Conservation (phyloP, 2,329 filamentous ascomycete species). For the Fusarium udum region DNA sequence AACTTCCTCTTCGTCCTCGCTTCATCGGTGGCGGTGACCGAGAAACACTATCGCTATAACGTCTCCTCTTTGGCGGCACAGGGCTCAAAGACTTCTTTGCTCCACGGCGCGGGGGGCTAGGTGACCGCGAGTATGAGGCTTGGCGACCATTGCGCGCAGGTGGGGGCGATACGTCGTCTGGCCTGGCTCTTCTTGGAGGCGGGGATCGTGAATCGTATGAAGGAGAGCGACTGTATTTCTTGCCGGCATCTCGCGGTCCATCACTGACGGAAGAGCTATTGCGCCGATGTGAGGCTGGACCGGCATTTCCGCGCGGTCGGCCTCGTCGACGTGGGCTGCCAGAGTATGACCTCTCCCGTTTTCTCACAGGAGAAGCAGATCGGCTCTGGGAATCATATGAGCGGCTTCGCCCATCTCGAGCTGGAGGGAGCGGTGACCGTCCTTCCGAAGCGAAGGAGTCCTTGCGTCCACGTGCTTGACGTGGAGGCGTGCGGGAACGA, state of each 20-base stretch:
- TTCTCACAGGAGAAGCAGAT: conserved; percentile 36
- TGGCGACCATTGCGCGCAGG: conserved; percentile 35
- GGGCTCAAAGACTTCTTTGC: conserved; percentile 40
- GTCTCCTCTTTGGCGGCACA: conserved; percentile 44
- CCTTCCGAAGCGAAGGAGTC: conserved; percentile 36
- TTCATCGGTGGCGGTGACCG: conserved; percentile 47
- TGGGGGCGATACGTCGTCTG: conserved; percentile 31
- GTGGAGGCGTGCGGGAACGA: conserved; percentile 44
- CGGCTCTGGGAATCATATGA: conserved; percentile 39
- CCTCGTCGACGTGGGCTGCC: conserved; percentile 40
- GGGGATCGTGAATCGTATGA: conserved; percentile 47
- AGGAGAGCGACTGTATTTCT: conserved; percentile 43
- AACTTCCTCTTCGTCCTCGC: conserved; percentile 44
- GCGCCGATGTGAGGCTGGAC: conserved; percentile 35
- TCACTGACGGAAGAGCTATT: conserved; percentile 50
- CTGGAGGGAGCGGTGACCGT: conserved; percentile 35
- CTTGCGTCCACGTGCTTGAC: conserved; percentile 32
- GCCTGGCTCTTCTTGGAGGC: conserved; percentile 36
- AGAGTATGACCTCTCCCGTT: conserved; percentile 32
- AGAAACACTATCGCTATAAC: conserved; percentile 46
- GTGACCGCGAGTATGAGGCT: conserved; percentile 41
- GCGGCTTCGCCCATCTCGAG: conserved; percentile 33
- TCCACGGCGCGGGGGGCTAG: conserved; percentile 32
- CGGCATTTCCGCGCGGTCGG: conserved; percentile 31
- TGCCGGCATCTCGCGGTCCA: conserved; percentile 39